These are phyloP conservation scores for Vanilla planifolia DNA, from an alignment of 106 monocot species.

Conservation along the genomic window DNA sequence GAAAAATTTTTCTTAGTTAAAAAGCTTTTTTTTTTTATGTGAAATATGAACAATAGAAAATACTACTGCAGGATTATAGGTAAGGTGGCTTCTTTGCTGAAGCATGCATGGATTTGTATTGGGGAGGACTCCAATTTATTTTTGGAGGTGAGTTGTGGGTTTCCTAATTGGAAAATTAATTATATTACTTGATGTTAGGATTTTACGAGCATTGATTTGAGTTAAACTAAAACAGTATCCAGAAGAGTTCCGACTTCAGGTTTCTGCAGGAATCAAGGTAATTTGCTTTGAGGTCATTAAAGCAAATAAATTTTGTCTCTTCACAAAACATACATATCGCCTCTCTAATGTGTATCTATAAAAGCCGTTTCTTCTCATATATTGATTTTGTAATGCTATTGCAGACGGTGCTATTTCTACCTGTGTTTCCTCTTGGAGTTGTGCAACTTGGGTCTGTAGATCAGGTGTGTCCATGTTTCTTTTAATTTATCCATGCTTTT, in stretches of 20 bases:
- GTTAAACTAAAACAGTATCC: background rate
- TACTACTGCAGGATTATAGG: slow-evolving; percentile 1
- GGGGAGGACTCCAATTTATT: slow-evolving; percentile 1
- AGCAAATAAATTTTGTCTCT: background rate
- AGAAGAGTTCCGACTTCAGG: slow-evolving; percentile 2
- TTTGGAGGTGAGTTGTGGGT: background rate
- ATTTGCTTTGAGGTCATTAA: background rate
- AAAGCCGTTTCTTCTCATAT: background rate
- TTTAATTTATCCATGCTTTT: too few relatives aligned
- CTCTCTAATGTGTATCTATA: too few relatives aligned
- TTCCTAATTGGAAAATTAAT: background rate
- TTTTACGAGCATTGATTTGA: background rate
- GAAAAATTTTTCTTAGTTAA: background rate
- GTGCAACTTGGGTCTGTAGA: background rate
- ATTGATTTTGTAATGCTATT: background rate
- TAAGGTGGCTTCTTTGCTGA: slow-evolving; percentile 2
- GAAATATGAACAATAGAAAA: background rate
- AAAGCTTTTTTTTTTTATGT: background rate
- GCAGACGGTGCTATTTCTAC: slow-evolving; percentile 3
- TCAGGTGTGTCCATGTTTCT: background rate
- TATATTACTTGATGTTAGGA: background rate
- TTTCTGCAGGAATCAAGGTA: slow-evolving; percentile 5
- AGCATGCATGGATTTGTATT: slow-evolving; percentile 3
- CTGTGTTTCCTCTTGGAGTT: background rate
- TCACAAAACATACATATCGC: too few relatives aligned